These are phyloP conservation scores for Curvularia lunata DNA, from an alignment of 2,329 filamentous ascomycete genomes.

Conservation along the genomic window DNA sequence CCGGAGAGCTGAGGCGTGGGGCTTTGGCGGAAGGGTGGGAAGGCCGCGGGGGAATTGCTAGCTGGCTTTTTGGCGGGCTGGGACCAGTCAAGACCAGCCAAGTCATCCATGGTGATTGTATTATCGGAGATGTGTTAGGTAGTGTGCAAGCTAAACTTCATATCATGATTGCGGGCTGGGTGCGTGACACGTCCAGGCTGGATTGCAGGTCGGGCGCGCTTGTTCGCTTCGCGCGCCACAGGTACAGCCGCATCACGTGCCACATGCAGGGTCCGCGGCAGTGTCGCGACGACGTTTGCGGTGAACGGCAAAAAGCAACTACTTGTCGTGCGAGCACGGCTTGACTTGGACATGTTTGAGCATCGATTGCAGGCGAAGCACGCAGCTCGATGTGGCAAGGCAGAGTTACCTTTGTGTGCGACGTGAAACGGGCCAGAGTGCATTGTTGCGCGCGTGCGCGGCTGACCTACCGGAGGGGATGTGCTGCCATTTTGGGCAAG, in stretches of 20 bases:
- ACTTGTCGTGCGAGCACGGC: background rate
- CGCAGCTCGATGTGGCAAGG: background rate
- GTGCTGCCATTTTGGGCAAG: background rate
- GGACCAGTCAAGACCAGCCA: conserved; percentile 58
- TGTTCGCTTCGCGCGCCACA: conserved; percentile 21
- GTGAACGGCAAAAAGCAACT: background rate
- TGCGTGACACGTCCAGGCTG: conserved; percentile 5
- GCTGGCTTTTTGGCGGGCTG: conserved; percentile 38
- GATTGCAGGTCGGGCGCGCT: conserved; percentile 13
- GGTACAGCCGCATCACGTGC: conserved; percentile 20
- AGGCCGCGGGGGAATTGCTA: conserved; percentile 35
- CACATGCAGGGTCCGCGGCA: conserved; percentile 13
- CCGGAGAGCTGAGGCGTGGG: conserved; percentile 50
- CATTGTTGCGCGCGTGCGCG: background rate
- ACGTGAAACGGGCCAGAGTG: background rate
- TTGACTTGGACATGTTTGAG: background rate
- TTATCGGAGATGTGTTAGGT: conserved; percentile 9
- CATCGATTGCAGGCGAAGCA: background rate
- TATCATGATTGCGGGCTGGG: conserved; percentile 29
- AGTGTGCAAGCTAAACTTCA: conserved; percentile 19
- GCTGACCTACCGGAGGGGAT: background rate
- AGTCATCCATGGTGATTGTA: conserved; percentile 57
- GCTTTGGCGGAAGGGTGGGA: conserved; percentile 47
- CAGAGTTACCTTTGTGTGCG: background rate
- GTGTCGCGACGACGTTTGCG: background rate